Percentiles rank a stretch among this genome's conserved stretches.
phyloP scores from a whole-genome alignment of 2,329 filamentous ascomycete species.

The Didymella pinodella region DNA sequence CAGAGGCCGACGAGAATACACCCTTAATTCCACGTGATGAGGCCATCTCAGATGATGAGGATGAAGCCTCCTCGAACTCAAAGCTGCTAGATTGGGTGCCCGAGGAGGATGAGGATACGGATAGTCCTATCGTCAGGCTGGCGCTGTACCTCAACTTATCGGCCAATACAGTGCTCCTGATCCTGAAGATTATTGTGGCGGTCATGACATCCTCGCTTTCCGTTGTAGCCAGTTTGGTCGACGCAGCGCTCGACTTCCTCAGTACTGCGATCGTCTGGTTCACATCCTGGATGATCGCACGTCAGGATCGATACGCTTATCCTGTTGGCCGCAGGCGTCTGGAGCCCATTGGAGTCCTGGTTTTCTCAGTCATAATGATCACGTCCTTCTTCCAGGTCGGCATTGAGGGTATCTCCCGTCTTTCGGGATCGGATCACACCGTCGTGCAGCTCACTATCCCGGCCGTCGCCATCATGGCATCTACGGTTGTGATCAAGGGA shows the following conservation, averaged over 20 bases:
- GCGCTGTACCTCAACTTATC: constrained; percentile 87
- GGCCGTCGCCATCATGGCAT: constrained; percentile 80
- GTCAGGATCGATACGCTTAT: constrained; percentile 76
- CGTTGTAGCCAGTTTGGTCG: constrained; percentile 79
- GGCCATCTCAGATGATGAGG: constrained; percentile 55
- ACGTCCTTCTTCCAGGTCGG: constrained; percentile 82
- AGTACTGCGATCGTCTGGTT: constrained; percentile 83
- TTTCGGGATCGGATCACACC: constrained; percentile 67
- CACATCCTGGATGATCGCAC: constrained; percentile 76
- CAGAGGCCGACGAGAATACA: constrained; percentile 68
- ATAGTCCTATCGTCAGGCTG: constrained; percentile 78
- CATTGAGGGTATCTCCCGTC: constrained; percentile 71
- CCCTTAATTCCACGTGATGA: constrained; percentile 61
- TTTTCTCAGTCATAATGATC: constrained; percentile 66
- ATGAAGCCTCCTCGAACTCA: constrained; percentile 41
- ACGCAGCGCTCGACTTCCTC: constrained; percentile 81
- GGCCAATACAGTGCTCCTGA: constrained; percentile 78
- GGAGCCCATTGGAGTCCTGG: constrained; percentile 68
- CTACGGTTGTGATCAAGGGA: constrained; percentile 82
- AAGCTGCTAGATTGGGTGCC: constrained; percentile 73
- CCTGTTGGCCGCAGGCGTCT: constrained; percentile 73
- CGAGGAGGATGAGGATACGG: constrained; percentile 75
- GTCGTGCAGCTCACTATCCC: constrained; percentile 77
- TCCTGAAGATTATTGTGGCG: constrained; percentile 79
- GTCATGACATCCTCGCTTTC: constrained; percentile 81